Evolutionary conservation across 169 alveolate species (phyloP).

Genomic region (Plasmodium inui): DNA sequence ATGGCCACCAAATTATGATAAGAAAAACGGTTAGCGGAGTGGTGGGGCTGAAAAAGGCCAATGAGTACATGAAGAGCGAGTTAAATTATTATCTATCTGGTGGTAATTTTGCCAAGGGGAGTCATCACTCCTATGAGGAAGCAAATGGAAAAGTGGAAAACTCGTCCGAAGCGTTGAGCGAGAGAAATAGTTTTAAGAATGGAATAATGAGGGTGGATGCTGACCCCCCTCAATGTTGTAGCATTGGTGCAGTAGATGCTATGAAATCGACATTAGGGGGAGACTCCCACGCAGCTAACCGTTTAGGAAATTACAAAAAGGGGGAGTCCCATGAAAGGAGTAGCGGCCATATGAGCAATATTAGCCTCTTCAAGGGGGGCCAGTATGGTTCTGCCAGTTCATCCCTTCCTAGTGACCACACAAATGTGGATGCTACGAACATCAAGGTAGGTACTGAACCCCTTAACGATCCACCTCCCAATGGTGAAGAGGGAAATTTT

Average conservation of each 20-base stretch:
- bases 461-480: background rate
- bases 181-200: background rate
- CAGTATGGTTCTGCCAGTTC: background rate
- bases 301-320: background rate
- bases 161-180: background rate
- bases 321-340: background rate
- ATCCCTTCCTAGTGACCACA: background rate
- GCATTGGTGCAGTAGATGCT: background rate
- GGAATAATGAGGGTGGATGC: background rate
- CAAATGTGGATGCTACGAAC: background rate
- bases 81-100: constrained; percentile 15
- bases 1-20: background rate
- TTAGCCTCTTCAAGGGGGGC: background rate
- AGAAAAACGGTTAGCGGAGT: constrained; percentile 15
- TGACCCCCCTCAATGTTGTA: background rate
- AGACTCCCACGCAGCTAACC: background rate
- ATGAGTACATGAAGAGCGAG: constrained; percentile 53
- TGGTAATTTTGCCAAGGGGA: background rate
- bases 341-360: background rate
- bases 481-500: background rate
- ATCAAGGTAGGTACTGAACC: background rate
- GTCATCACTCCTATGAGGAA: background rate
- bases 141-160: background rate
- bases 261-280: background rate
- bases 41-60: constrained; percentile 42